These are phyloP conservation scores for Calonectria naviculata DNA, from an alignment of 2,329 filamentous ascomycete genomes.

Conservation along the genomic window DNA sequence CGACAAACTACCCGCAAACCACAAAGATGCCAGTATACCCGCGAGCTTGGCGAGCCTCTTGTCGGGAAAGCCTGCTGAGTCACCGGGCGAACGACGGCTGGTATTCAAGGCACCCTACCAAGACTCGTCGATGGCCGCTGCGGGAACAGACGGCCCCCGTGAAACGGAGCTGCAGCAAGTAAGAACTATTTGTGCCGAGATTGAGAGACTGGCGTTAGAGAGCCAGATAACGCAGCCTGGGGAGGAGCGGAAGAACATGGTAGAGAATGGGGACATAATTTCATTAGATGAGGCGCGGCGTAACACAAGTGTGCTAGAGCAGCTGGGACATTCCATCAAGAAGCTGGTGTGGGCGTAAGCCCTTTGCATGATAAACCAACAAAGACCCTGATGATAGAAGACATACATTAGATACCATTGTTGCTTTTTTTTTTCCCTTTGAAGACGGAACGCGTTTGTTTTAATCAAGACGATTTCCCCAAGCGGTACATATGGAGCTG, in stretches of 20 bases:
- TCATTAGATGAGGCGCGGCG: slow-evolving; percentile 85
- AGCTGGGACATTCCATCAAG: slow-evolving; percentile 90
- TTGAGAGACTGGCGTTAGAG: slow-evolving; percentile 73
- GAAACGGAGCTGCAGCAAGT: slow-evolving; percentile 68
- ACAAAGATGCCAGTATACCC: slow-evolving; percentile 40
- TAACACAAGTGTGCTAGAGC: slow-evolving; percentile 87
- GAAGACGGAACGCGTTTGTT: slow-evolving; percentile 5
- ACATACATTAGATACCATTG: slow-evolving; percentile 31
- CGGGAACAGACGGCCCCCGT: slow-evolving; percentile 54
- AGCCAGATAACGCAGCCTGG: slow-evolving; percentile 54
- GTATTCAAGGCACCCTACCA: slow-evolving; percentile 67
- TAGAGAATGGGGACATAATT: slow-evolving; percentile 79
- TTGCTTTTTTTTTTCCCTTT: slow-evolving; percentile 20
- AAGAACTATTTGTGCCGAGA: slow-evolving; percentile 77
- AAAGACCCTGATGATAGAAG: slow-evolving; percentile 23
- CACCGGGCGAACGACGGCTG: slow-evolving; percentile 49
- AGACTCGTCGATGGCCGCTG: slow-evolving; percentile 65
- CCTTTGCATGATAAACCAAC: slow-evolving; percentile 23
- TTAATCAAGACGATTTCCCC: slow-evolving; percentile 34
- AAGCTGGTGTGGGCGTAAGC: slow-evolving; percentile 85
- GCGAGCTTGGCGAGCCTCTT: slow-evolving; percentile 56
- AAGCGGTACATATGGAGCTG: slow-evolving; percentile 85
- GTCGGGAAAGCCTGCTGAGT: slow-evolving; percentile 45
- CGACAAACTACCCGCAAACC: slow-evolving; percentile 23
- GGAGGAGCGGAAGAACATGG: slow-evolving; percentile 57